Evolutionary conservation across 345 rosid genomes (phyloP).

Genomic region (Eucalyptus leucophloia): DNA sequence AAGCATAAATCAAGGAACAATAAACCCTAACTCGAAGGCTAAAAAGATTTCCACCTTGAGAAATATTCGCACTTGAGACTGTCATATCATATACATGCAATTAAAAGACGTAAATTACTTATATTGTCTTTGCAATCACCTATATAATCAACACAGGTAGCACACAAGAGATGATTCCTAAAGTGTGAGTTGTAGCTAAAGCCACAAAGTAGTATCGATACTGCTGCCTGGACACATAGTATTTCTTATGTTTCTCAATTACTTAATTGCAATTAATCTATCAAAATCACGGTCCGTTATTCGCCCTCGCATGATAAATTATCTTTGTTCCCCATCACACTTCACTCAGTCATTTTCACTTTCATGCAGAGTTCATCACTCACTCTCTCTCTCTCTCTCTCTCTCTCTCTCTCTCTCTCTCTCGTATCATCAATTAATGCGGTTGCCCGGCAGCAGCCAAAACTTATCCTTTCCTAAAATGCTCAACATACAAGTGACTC

Average conservation of each 20-base stretch:
- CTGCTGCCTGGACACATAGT: background rate
- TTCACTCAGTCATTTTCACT: too few relatives aligned
- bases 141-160: background rate
- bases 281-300: background rate
- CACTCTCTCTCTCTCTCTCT: too few relatives aligned
- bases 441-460: background rate
- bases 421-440: background rate
- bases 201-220: background rate
- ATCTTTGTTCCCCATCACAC: background rate
- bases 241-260: background rate
- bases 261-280: background rate
- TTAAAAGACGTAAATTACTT: background rate
- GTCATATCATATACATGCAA: background rate
- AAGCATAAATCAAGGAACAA: background rate
- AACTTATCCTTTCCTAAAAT: background rate
- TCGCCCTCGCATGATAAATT: background rate
- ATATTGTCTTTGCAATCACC: background rate
- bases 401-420: background rate
- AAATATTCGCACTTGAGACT: background rate
- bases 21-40: background rate
- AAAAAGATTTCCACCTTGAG: background rate
- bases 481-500: background rate
- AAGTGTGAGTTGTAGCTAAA: background rate
- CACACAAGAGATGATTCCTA: background rate
- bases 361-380: background rate